Evolutionary conservation across 805 yeast genomes (phyloP), one percentile per base, ranked within the genome.

Genomic region (Saccharomycopsis amapae): DNA sequence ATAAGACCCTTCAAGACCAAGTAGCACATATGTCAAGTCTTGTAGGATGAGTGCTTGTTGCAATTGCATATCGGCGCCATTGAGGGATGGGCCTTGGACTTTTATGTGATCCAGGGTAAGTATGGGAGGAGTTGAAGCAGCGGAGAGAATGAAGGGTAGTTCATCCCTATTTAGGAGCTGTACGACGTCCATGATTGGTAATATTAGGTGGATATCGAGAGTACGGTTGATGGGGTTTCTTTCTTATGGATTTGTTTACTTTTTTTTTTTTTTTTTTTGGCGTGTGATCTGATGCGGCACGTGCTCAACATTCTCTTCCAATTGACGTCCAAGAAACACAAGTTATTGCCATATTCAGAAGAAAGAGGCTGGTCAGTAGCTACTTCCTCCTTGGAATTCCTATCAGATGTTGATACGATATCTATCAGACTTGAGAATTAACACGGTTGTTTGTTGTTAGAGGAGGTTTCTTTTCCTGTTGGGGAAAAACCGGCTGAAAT

Each of bases 1-100:
- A 57, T 83, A 86, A 18, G 70, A 68, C 0, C 97, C 97, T 60
- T 88, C 95, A 23, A 72, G 62, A 0, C 94, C 94, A 26, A 79
- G 54, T 12, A 93, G 59, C 1, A 85, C 81, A 54, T 72, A 73
- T 18, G 87, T 56, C 7, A 88, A 58, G 59, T 90, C 98, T 48
- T 75, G 70, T 13, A 83, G 67, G 1, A 93, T 71, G 22, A 80
- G 68, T 0, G 85, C 80, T 58, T 88, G 95, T 28, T 39, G 42
- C n/a, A 43, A 13, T 9, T 43, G 18, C 15, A 43, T 20, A 25
- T 48, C 40, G 10, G 25, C 24, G 7, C 34, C 38, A 10, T 48
- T 12, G 2, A 48, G 23, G 4, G 51, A 48, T 13, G 51, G 51
- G 33, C 44, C 44, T 4, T 30, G 36, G 13, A 44, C 17, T 22